Evolutionary conservation across 2,329 filamentous ascomycete genomes (phyloP), one percentile per base, ranked within the genome.

Genomic region (Rutstroemia sp.): DNA sequence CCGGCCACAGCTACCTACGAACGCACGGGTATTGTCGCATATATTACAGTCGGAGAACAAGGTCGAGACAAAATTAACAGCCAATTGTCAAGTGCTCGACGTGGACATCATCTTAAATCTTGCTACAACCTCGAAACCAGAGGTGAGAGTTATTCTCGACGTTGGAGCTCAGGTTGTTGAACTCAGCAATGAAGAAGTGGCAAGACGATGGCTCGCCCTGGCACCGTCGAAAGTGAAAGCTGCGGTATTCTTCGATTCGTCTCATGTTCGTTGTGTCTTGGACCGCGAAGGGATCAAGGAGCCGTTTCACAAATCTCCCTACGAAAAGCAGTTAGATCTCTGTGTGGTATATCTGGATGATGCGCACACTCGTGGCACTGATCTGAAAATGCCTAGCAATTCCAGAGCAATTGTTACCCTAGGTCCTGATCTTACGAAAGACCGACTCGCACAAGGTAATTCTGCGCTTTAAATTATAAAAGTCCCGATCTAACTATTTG

Each of bases 281-380:
- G 76, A 82, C 59, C 71, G 75, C 0, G 67, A 69, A 2, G 78
- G 75, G 0, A 65, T 66, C 0, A 59, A 76, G 0, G 78, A 83
- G 44, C 65, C 70, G 0, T 72, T 91, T 0, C 75, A 79, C 5
- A 77, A 72, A 0, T 90, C 87, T 0, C 75, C 82, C 0, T 88
- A 80, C 62, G 69, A 72, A 0, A 72, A 75, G 0, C 77, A 83
- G 5, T 69, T 86, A 0, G 79, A 82, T 5, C 62, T 61, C 0
- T 91, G 86, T 54, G 66, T 88, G 0, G 74, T 90, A 0, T 91
- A 84, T 54, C 72, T 92, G 0, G 87, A 91, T 50, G 82, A 91
- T 56, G 77, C 79, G 0, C 86, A 91, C 60, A 88, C 86, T 0
- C 71, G 87, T 59, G 87, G 88, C 0, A 89, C 79, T 0, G 87